Evolutionary conservation across 1,284 basidiomycete genomes (phyloP), one percentile per base, ranked within the genome.

Genomic region (Porogramme epimiltina): DNA sequence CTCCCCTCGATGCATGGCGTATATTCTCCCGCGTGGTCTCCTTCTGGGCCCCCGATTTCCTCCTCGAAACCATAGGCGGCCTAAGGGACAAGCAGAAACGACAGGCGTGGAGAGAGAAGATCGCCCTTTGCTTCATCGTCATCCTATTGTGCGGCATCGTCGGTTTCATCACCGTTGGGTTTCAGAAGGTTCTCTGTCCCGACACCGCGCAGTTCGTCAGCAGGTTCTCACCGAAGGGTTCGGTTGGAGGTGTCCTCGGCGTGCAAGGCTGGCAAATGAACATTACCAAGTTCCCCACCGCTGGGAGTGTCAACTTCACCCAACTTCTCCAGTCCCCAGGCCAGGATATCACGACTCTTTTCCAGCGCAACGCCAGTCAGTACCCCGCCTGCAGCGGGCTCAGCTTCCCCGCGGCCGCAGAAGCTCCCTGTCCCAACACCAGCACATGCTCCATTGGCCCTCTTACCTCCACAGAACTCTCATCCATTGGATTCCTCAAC

Each of bases 101-200:
- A 59, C 93, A 98, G 72, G 97, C 97, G 1, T 99, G 97, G 97
- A 83, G 97, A 62, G 97, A 99, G 73, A 99, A 99, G 77, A 85
- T 98, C 54, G 85, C 95, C 5, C 80, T 99, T 8, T 98, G 95
- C 69, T 85, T 89, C 70, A 87, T 97, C 65, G 91, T 94, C 47
- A 62, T 85, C 52, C 28, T 93, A 22, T 72, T 98, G 22, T 97
- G 95, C 61, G 87, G 77, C 20, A 72, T 81, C 43, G 84, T 98
- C 47, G 96, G 92, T 9, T 99, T 98, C 71, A 80, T 90, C 53
- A 99, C 97, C 42, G 93, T 99, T 66, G 97, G 95, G 18, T 84
- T 98, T 51, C 93, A 98, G 72, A 87, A 87, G 58, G 91, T 93
- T 20, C 81, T 99, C 25, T 99, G 96, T 74, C 95, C 95, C 0